phyloP scores from a whole-genome alignment of 1,284 basidiomycete species.

The Cryptococcus sp. region DNA sequence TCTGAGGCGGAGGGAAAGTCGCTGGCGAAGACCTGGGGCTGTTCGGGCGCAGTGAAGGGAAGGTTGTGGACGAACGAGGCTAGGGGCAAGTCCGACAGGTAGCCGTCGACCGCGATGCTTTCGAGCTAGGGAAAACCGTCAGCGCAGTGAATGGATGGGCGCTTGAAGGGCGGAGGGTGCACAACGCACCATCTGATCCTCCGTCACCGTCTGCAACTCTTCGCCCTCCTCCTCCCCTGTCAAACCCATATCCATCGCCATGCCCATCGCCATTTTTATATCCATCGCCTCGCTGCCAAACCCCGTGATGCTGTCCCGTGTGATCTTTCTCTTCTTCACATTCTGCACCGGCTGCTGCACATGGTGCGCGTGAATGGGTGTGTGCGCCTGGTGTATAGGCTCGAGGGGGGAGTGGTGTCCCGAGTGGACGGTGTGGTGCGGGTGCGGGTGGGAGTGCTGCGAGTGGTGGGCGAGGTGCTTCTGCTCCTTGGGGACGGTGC shows the following conservation, averaged over 20 bases:
- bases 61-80: conserved; percentile 46
- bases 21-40: conserved; percentile 26
- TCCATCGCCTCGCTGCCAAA: conserved; percentile 37
- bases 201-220: conserved; percentile 40
- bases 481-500: conserved; percentile 46
- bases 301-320: conserved; percentile 25
- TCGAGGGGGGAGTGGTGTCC: conserved; percentile 2
- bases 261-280: conserved; percentile 46
- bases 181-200: conserved; percentile 49
- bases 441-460: conserved; percentile 19
- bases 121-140: conserved; percentile 34
- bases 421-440: conserved; percentile 12
- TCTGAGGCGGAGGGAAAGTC: conserved; percentile 32
- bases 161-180: too few relatives aligned
- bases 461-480: conserved; percentile 20
- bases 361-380: too few relatives aligned
- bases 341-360: background rate
- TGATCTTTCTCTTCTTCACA: conserved; percentile 44
- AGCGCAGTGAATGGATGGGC: background rate
- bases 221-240: conserved; percentile 45
- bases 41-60: conserved; percentile 28
- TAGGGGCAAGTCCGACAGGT: conserved; percentile 47
- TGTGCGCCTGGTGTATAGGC: too few relatives aligned
- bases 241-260: conserved; percentile 47
- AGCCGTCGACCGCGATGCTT: conserved; percentile 47